Percentiles rank a stretch among this genome's conserved stretches.
These are phyloP conservation scores for Chytriomyces confervae DNA, from an alignment of 192 early-diverging fungal species.

Conservation along the genomic window DNA sequence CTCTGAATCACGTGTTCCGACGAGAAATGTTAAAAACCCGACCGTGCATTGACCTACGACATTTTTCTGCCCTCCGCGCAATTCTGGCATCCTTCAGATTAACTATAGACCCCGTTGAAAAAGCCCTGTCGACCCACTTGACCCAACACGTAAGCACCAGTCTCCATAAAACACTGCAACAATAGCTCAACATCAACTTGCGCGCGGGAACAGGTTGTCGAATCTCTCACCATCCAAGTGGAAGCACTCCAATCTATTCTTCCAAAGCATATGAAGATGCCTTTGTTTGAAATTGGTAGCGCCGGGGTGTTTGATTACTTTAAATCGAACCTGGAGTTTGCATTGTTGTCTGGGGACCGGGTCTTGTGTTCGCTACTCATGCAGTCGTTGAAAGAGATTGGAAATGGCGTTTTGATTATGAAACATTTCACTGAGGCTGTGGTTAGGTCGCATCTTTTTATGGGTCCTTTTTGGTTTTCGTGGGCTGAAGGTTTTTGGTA, in stretches of 20 bases:
- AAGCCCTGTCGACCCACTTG: neutral
- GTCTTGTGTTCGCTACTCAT: neutral
- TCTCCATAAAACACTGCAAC: too few relatives aligned
- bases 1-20: too few relatives aligned
- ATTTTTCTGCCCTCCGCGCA: conserved; percentile 41
- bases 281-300: conserved; percentile 54
- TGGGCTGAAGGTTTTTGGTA: too few relatives aligned
- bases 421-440: neutral
- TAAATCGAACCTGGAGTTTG: neutral
- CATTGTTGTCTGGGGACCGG: neutral
- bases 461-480: too few relatives aligned
- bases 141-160: too few relatives aligned
- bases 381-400: neutral
- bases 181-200: too few relatives aligned
- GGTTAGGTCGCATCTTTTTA: neutral
- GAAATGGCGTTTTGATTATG: neutral
- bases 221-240: neutral
- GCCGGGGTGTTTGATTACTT: conserved; percentile 10
- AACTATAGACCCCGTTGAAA: neutral
- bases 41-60: neutral
- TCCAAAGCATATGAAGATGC: conserved; percentile 49
- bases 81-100: neutral
- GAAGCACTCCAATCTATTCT: conserved; percentile 41
- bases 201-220: too few relatives aligned
- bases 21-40: too few relatives aligned